Evolutionary conservation across 176 grass and related monocot species (phyloP).

Genomic region (Eragrostis nindensis): DNA sequence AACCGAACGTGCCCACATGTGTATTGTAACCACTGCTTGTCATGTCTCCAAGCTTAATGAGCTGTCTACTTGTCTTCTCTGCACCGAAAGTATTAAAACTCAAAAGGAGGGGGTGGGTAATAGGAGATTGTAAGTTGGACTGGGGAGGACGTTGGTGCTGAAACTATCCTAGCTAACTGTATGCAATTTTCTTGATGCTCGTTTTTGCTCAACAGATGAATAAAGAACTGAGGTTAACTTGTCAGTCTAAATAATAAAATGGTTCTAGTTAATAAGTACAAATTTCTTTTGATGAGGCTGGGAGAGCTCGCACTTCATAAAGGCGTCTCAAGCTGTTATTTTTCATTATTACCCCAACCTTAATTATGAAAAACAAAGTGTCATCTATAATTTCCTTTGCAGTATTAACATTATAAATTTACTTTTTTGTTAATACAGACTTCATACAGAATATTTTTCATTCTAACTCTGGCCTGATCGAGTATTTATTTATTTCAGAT

Average conservation of each 20-base stretch:
- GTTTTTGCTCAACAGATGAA: neutral
- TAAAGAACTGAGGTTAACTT: no score
- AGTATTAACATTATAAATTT: neutral
- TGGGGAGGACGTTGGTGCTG: neutral
- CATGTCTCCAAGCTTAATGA: neutral
- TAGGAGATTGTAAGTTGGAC: neutral
- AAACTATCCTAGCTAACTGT: neutral
- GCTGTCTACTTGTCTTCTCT: neutral
- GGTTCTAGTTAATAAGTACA: neutral
- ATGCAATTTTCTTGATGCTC: neutral
- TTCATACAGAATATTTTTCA: neutral
- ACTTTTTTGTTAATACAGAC: slow-evolving; percentile 2
- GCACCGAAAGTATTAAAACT: neutral
- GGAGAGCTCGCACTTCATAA: no score
- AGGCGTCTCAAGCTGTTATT: neutral
- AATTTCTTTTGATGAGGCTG: neutral
- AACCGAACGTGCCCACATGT: no score
- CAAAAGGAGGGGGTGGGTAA: neutral
- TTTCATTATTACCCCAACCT: neutral
- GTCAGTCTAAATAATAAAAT: no score
- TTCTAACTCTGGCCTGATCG: slow-evolving; percentile 6
- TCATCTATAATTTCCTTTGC: neutral
- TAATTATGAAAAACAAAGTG: neutral
- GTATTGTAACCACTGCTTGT: neutral
- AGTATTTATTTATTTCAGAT: slow-evolving; percentile 62